A percentile compares a stretch with the other conserved stretches of the same genome.
phyloP scores from a whole-genome alignment of 768 basidiomycete species.

The Exsudoporus frostii region DNA sequence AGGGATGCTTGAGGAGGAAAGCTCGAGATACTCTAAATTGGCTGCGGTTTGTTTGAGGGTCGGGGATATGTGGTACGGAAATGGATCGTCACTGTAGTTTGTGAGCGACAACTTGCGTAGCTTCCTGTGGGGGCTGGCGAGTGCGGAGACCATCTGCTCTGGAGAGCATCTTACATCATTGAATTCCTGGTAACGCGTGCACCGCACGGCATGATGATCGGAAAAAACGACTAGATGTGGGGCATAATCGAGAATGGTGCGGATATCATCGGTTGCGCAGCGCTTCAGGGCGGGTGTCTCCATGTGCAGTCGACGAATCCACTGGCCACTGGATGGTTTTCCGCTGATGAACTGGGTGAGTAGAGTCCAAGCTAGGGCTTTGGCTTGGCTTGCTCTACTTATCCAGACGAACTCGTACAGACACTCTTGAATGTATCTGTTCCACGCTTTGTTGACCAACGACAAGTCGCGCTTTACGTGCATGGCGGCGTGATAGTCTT shows the following conservation, averaged over 20 bases:
- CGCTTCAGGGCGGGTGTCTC: constrained; percentile 63
- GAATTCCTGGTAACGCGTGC: constrained; percentile 45
- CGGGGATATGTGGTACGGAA: constrained; percentile 53
- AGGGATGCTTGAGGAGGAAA: constrained; percentile 54
- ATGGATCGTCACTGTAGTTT: constrained; percentile 63
- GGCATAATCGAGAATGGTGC: constrained; percentile 65
- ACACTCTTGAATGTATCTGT: constrained; percentile 49
- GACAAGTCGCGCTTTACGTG: constrained; percentile 47
- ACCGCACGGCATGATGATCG: constrained; percentile 62
- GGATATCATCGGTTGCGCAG: constrained; percentile 62
- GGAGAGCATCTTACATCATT: constrained; percentile 47
- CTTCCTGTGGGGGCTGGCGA: constrained; percentile 50
- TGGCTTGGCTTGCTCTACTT: constrained; percentile 48
- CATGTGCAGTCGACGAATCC: constrained; percentile 64
- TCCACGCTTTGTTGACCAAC: constrained; percentile 56
- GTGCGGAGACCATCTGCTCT: constrained; percentile 55
- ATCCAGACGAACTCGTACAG: constrained; percentile 75
- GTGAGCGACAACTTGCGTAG: constrained; percentile 67
- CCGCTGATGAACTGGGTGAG: constrained; percentile 41
- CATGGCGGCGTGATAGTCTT: constrained; percentile 48
- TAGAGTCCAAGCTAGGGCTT: constrained; percentile 42
- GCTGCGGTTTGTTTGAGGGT: constrained; percentile 50
- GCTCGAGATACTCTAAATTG: constrained; percentile 64
- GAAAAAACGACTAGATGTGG: constrained; percentile 58
- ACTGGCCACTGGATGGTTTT: constrained; percentile 40